Conservation (phyloP, 495 filamentous ascomycete species). For the Corynascus novoguineensis region DNA sequence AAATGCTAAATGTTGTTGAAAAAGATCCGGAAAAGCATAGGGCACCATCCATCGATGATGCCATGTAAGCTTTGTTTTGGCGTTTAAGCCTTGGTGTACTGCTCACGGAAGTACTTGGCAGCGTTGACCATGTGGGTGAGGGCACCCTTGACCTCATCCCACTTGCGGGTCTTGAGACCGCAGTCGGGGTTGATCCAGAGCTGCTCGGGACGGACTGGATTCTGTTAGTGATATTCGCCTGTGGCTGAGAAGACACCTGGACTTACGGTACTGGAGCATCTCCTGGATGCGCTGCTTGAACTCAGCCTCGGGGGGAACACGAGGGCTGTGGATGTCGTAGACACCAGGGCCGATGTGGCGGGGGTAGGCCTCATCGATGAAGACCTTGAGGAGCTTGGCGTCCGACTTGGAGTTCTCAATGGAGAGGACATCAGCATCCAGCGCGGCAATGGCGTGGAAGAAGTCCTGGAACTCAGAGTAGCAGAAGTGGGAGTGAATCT, state of each 20-base stretch:
- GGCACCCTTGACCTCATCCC: conserved; percentile 91
- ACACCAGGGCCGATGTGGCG: conserved; percentile 97
- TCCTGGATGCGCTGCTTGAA: conserved; percentile 94
- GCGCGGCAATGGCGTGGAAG: conserved; percentile 95
- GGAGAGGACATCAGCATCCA: conserved; percentile 95
- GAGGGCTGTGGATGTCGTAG: conserved; percentile 98
- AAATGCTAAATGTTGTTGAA: conserved; percentile 39
- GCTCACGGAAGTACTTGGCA: conserved; percentile 89
- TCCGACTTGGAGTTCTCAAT: conserved; percentile 99
- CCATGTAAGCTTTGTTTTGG: background rate
- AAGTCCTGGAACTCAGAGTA: conserved; percentile 99
- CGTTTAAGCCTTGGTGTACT: conserved; percentile 54
- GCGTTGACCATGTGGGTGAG: conserved; percentile 91
- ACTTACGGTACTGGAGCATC: conserved; percentile 89
- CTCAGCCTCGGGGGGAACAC: conserved; percentile 90
- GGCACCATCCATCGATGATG: conserved; percentile 16
- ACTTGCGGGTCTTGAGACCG: conserved; percentile 95
- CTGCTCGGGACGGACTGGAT: conserved; percentile 60
- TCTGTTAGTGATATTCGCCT: conserved; percentile 5
- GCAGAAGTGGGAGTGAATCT: conserved; percentile 99
- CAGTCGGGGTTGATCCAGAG: conserved; percentile 99
- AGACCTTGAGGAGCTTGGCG: conserved; percentile 97
- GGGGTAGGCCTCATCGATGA: conserved; percentile 92
- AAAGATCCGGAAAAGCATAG: conserved; percentile 30
- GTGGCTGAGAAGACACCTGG: background rate